Conservation (phyloP, 352 stramenopile genomes). For the Globisporangium orthogonon region DNA sequence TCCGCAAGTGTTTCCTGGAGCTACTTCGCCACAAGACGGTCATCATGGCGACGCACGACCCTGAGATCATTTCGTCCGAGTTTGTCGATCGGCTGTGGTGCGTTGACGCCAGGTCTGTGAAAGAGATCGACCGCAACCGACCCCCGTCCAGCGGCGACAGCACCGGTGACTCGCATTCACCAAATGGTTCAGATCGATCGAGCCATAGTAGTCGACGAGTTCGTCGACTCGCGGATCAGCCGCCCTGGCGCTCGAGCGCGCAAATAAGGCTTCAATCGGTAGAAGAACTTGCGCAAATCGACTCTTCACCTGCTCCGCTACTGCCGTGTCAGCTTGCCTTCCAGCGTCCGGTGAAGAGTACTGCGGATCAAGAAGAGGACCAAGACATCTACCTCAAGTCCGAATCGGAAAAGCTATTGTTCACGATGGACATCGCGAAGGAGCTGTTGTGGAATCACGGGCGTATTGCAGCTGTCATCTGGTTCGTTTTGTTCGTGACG, state of each 20-base stretch:
- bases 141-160: too few species aligned
- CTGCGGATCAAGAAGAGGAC: too few species aligned
- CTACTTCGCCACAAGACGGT: slow-evolving; percentile 41
- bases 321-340: too few species aligned
- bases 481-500: slow-evolving; percentile 13
- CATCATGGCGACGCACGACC: slow-evolving; percentile 89
- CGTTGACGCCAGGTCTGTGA: slow-evolving; percentile 7
- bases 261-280: neutral
- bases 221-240: slow-evolving; percentile 18
- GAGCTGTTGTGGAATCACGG: slow-evolving; percentile 19
- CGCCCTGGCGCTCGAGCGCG: slow-evolving; percentile 18
- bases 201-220: too few species aligned
- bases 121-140: too few species aligned
- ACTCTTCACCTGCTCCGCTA: too few species aligned
- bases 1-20: slow-evolving; percentile 33
- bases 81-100: slow-evolving; percentile 31
- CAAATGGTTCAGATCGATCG: too few species aligned
- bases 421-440: slow-evolving; percentile 5
- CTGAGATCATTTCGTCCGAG: slow-evolving; percentile 51
- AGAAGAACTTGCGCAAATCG: too few species aligned
- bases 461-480: slow-evolving; percentile 10
- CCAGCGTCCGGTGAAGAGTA: too few species aligned
- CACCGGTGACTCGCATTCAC: too few species aligned
- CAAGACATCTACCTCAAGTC: too few species aligned
- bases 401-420: neutral